phyloP scores from a whole-genome alignment of 1,139 yeast genomes.

The Blastobotrys elegans region DNA sequence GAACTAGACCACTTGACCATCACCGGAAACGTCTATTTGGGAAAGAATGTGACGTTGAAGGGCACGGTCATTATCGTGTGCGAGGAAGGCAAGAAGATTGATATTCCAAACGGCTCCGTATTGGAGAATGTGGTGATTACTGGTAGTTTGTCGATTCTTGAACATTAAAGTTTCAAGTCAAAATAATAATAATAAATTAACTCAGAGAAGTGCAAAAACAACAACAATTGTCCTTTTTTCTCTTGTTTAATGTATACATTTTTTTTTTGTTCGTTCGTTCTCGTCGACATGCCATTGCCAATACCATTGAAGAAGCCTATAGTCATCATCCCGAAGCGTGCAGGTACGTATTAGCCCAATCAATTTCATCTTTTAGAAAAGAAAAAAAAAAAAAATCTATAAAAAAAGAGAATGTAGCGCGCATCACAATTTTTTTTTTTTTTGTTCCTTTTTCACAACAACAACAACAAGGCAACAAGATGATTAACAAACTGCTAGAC shows the following conservation, averaged over 20 bases:
- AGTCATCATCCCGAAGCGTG: too few relatives aligned
- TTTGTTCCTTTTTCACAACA: background rate
- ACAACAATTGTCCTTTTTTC: background rate
- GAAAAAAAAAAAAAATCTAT: too few relatives aligned
- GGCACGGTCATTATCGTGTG: slow-evolving; percentile 98
- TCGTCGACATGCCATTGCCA: background rate
- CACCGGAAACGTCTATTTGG: slow-evolving; percentile 91
- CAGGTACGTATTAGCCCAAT: too few relatives aligned
- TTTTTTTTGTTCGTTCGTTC: too few relatives aligned
- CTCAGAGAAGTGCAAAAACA: background rate
- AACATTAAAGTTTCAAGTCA: slow-evolving; percentile 50
- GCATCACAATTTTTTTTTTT: background rate
- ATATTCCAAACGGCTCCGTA: slow-evolving; percentile 92
- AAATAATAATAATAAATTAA: background rate
- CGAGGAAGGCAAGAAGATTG: slow-evolving; percentile 94
- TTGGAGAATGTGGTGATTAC: slow-evolving; percentile 96
- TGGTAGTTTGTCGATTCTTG: slow-evolving; percentile 91
- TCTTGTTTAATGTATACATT: background rate
- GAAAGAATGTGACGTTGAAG: slow-evolving; percentile 84
- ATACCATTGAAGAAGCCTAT: background rate
- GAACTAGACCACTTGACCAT: slow-evolving; percentile 96
- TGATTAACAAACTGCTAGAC: slow-evolving; percentile 8
- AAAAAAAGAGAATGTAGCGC: too few relatives aligned
- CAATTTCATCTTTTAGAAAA: too few relatives aligned
- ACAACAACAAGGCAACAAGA: background rate